Evolutionary conservation across 257 asterid genomes (phyloP).

Genomic region (Mitragyna speciosa): DNA sequence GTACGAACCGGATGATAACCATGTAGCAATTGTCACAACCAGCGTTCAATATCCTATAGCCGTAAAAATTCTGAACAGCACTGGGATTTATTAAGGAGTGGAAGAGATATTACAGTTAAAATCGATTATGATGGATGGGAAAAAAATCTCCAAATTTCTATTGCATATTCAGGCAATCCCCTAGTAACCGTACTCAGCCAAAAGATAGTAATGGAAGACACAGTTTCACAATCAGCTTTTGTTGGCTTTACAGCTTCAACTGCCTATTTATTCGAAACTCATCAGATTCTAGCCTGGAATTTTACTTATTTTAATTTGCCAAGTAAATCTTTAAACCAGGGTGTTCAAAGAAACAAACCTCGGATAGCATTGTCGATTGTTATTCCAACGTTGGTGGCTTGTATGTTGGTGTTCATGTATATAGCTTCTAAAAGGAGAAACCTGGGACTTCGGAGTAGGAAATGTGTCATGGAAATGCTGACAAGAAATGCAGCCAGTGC

Average conservation of each 20-base stretch:
- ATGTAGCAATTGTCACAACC: conserved; percentile 54
- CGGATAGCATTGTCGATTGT: conserved; percentile 30
- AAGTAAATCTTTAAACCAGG: conserved; percentile 27
- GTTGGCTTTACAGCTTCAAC: conserved; percentile 66
- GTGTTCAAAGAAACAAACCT: conserved; percentile 17
- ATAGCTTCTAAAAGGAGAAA: conserved; percentile 30
- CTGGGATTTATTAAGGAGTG: conserved; percentile 50
- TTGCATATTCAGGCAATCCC: conserved; percentile 40
- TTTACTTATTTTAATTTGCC: conserved; percentile 51
- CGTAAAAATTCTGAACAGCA: conserved; percentile 43
- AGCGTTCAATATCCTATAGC: conserved; percentile 54
- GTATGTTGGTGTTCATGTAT: conserved; percentile 19
- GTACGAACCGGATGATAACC: conserved; percentile 50
- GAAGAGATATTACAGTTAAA: conserved; percentile 34
- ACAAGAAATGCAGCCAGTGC: conserved; percentile 53
- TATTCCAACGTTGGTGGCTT: conserved; percentile 28
- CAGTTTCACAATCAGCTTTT: conserved; percentile 45
- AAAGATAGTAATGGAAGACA: conserved; percentile 44
- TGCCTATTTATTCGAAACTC: conserved; percentile 47
- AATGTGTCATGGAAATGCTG: conserved; percentile 43
- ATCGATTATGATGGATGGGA: conserved; percentile 58
- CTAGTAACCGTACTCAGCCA: conserved; percentile 38
- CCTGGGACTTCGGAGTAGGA: conserved; percentile 18
- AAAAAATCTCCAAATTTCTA: conserved; percentile 40
- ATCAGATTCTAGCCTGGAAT: conserved; percentile 60